These are phyloP conservation scores for Lentinus tigrinus DNA, from an alignment of 768 basidiomycete species.

Conservation along the genomic window DNA sequence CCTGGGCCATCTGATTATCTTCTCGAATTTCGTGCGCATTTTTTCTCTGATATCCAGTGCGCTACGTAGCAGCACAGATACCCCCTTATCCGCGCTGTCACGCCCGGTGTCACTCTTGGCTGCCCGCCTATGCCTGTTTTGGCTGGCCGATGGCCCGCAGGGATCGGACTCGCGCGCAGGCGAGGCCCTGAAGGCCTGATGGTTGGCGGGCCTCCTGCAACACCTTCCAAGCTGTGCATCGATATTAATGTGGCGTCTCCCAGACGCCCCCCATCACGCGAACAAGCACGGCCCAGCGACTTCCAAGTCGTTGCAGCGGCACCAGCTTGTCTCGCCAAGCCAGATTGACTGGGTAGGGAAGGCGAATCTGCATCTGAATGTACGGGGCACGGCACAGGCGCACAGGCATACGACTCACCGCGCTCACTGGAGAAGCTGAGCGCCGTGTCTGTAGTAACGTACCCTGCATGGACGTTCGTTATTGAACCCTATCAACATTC, in stretches of 20 bases:
- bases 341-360: too few relatives aligned
- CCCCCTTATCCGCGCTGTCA: conserved; percentile 10
- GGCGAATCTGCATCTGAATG: too few relatives aligned
- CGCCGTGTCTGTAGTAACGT: too few relatives aligned
- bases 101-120: conserved; percentile 4
- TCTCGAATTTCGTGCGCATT: neutral
- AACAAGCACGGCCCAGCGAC: neutral
- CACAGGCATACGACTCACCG: too few relatives aligned
- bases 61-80: neutral
- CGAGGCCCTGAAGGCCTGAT: neutral
- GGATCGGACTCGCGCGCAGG: neutral
- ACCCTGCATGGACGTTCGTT: too few relatives aligned
- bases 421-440: too few relatives aligned
- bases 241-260: neutral
- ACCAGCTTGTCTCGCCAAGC: neutral
- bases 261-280: neutral
- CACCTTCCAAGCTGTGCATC: neutral
- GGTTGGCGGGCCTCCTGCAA: neutral
- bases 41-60: neutral
- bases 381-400: too few relatives aligned
- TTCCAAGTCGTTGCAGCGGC: neutral
- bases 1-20: neutral
- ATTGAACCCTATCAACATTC: too few relatives aligned
- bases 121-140: neutral
- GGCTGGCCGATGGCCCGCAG: neutral